A percentile compares a stretch with the other conserved stretches of the same genome.
Evolutionary conservation across 257 asterid genomes (phyloP).

Genomic region (Solanum rostratum): DNA sequence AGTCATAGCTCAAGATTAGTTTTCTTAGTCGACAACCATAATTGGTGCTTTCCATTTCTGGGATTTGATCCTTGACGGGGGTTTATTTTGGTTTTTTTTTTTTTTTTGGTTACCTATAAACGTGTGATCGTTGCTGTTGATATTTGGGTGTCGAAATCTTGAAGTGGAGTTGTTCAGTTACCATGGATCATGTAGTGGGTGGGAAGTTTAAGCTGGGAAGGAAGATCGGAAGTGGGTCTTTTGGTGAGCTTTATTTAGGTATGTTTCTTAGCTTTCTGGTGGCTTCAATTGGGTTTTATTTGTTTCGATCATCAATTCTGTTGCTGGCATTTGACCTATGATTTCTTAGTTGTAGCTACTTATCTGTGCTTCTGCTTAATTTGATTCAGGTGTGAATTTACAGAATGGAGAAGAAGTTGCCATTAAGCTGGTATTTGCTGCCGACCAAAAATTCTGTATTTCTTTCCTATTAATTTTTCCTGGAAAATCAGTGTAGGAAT

Average conservation of each 20-base stretch:
- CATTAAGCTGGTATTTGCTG: slow-evolving; percentile 55
- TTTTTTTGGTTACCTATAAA: neutral
- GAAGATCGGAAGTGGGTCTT: slow-evolving; percentile 94
- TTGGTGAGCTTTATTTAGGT: slow-evolving; percentile 96
- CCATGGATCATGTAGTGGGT: slow-evolving; percentile 3
- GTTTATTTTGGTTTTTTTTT: neutral
- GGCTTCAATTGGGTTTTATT: neutral
- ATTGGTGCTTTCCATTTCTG: neutral
- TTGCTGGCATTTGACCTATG: neutral
- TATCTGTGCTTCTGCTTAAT: neutral
- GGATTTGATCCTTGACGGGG: neutral
- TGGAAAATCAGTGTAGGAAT: neutral
- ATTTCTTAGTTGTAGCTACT: neutral
- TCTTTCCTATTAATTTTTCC: neutral
- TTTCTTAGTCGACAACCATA: slow-evolving; percentile 12
- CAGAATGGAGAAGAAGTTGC: slow-evolving; percentile 96
- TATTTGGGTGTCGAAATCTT: neutral
- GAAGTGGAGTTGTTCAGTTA: neutral
- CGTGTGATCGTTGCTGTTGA: neutral
- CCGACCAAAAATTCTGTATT: too few species aligned
- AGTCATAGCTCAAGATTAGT: neutral
- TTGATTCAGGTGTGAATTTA: slow-evolving; percentile 59
- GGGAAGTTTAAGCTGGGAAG: slow-evolving; percentile 59
- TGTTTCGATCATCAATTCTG: neutral
- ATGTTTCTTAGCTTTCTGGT: neutral